Base-by-base conservation (phyloP, 2,329 filamentous ascomycete genomes). In the Dryadomyces quercivorus region DNA sequence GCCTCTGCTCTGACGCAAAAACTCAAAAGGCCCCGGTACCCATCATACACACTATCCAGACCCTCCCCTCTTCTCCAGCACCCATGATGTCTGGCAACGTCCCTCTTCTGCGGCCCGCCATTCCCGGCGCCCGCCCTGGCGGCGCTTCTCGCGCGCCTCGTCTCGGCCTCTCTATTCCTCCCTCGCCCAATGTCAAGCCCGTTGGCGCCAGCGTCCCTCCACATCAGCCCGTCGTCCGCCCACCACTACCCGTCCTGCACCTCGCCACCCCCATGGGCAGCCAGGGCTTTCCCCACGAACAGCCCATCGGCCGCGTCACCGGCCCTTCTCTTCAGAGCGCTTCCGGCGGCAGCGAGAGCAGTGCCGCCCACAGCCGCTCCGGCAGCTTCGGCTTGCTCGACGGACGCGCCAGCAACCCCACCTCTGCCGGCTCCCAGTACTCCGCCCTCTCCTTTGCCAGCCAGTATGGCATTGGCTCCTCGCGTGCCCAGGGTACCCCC, bases 181-280 rank as follows among this genome's bases (percentile, higher is more conserved):
- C 87, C 1, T 95, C 89, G 40, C 88, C 89, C 50, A 92, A 82
- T 70, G 85, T 77, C 58, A 88, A 91, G 68, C 83, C 91, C 2
- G 81, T 93, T 52, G 80, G 78, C 61, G 76, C 74, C 61, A 67
- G 60, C 66, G 68, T 59, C 67, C 66, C 55, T 13, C 56, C 45
- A 31, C 56, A 48, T 1, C 57, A 56, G 42, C 53, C 56, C 1
- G 55, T 38, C 51, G 67, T 71, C 31, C 77, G 83, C 50, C 84
- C 88, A 22, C 73, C 82, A 22, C 81, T 87, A 31, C 90, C 90
- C n/a, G 84, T 85, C 56, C 76, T 96, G 48, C 86, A 88, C 63
- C 77, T 96, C 20, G 88, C 87, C 16, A 96, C 92, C 1, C 92
- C 92, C 3, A 90, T 89, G 84, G 89, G 89, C 56, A 88, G 82